Percentiles rank a stretch among this genome's conserved stretches.
Evolutionary conservation across 306 rosid species (phyloP).

Genomic region (Vachellia collinsii): DNA sequence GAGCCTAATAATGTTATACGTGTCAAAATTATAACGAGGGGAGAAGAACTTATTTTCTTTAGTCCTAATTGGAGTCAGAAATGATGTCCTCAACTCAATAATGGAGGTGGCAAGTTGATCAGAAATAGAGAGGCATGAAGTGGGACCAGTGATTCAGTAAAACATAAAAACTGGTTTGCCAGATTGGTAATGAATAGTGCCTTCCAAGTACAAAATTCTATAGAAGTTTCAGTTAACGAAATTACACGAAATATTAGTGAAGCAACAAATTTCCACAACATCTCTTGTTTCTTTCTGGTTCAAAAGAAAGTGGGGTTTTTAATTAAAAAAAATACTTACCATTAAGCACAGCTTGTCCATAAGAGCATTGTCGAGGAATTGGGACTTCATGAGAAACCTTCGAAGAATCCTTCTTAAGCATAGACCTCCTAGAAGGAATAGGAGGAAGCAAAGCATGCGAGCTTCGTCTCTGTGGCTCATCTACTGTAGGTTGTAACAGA

Average conservation of each 20-base stretch:
- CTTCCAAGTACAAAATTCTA: not conserved
- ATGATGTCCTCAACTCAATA: not conserved
- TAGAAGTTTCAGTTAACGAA: not conserved
- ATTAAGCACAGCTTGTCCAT: slow-evolving; percentile 77
- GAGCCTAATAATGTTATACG: not conserved
- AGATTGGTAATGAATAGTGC: not conserved
- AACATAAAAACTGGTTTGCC: not conserved
- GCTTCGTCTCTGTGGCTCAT: slow-evolving; percentile 62
- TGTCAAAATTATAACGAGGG: not conserved
- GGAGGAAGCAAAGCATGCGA: slow-evolving; percentile 76
- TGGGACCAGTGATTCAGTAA: not conserved
- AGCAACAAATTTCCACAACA: not conserved
- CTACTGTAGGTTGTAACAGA: slow-evolving; percentile 47
- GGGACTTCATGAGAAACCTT: slow-evolving; percentile 75
- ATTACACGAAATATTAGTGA: not conserved
- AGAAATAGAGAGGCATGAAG: not conserved
- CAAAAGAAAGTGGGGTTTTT: not conserved
- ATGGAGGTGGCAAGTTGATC: not conserved
- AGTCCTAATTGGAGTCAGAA: not conserved
- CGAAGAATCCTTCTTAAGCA: slow-evolving; percentile 57
- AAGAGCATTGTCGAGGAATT: slow-evolving; percentile 68
- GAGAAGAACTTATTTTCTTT: not conserved
- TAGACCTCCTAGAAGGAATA: slow-evolving; percentile 55
- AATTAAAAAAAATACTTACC: slow-evolving; percentile 48
- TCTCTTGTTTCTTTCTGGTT: not conserved